Evolutionary conservation across 1,284 basidiomycete genomes (phyloP).

Genomic region (Apiotrichum gamsii): DNA sequence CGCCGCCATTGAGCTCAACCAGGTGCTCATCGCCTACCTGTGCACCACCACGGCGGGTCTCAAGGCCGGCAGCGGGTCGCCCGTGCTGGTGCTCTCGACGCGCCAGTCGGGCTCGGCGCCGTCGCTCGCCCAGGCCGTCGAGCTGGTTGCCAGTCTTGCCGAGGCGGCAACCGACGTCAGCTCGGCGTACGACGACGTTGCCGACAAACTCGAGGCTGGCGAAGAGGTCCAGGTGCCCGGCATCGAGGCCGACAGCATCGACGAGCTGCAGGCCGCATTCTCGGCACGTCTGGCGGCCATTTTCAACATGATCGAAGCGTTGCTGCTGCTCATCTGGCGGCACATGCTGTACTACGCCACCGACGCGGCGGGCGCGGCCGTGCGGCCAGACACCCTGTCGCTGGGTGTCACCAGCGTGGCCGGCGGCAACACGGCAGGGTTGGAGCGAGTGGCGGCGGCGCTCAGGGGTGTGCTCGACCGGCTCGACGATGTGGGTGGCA

Average conservation of each 20-base stretch:
- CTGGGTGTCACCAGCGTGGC: slow-evolving; percentile 21
- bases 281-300: slow-evolving; percentile 5
- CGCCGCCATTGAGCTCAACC: slow-evolving; percentile 34
- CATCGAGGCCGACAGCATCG: slow-evolving; percentile 7
- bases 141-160: slow-evolving; percentile 30
- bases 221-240: slow-evolving; percentile 12
- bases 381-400: slow-evolving; percentile 34
- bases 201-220: slow-evolving; percentile 27
- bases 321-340: slow-evolving; percentile 76
- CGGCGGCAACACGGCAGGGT: slow-evolving; percentile 21
- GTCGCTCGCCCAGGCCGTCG: slow-evolving; percentile 26
- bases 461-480: slow-evolving; percentile 39
- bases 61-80: slow-evolving; percentile 30
- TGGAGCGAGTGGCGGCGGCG: slow-evolving; percentile 34
- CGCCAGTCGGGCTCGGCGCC: slow-evolving; percentile 33
- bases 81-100: slow-evolving; percentile 33
- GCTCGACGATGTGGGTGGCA: slow-evolving; percentile 40
- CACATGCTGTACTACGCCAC: slow-evolving; percentile 59
- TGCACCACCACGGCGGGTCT: slow-evolving; percentile 29
- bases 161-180: slow-evolving; percentile 29
- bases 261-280: slow-evolving; percentile 14
- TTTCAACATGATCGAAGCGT: slow-evolving; percentile 64
- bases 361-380: slow-evolving; percentile 26
- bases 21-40: slow-evolving; percentile 37
- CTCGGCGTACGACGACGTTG: slow-evolving; percentile 25